A percentile compares a stretch with the other conserved stretches of the same genome.
Evolutionary conservation across 1,139 yeast species (phyloP).

Genomic region (Taiozyma sp.): DNA sequence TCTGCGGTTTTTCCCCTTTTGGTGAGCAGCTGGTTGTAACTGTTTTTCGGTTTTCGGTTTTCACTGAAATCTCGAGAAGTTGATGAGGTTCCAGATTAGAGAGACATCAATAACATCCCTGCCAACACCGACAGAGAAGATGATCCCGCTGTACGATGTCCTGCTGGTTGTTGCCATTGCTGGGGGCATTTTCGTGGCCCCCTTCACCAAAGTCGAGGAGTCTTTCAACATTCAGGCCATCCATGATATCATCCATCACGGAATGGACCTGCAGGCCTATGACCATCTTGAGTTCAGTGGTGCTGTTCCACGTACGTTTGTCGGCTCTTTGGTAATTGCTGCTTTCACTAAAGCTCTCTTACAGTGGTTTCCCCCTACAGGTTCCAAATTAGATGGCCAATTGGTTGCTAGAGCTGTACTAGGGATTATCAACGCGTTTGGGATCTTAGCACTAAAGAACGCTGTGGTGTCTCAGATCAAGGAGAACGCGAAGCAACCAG

Average conservation of each 20-base stretch:
- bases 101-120: neutral
- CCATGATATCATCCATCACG: conserved; percentile 72
- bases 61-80: neutral
- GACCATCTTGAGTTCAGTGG: conserved; percentile 87
- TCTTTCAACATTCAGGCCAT: conserved; percentile 89
- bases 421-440: conserved; percentile 45
- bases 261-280: conserved; percentile 43
- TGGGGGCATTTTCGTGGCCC: conserved; percentile 52
- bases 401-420: conserved; percentile 45
- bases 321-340: conserved; percentile 65
- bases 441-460: conserved; percentile 30
- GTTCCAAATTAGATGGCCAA: conserved; percentile 42
- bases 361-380: conserved; percentile 14
- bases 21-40: too few relatives aligned
- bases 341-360: conserved; percentile 34
- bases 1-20: too few relatives aligned
- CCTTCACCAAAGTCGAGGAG: conserved; percentile 92
- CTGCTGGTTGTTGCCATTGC: conserved; percentile 31
- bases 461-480: conserved; percentile 25
- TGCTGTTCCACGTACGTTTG: conserved; percentile 80
- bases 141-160: conserved; percentile 17
- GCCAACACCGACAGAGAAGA: conserved; percentile 6
- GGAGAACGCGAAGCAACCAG: conserved; percentile 9
- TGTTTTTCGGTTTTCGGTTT: neutral
- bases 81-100: neutral